phyloP scores from a whole-genome alignment of 257 asterid genomes.

The Apocynum venetum region DNA sequence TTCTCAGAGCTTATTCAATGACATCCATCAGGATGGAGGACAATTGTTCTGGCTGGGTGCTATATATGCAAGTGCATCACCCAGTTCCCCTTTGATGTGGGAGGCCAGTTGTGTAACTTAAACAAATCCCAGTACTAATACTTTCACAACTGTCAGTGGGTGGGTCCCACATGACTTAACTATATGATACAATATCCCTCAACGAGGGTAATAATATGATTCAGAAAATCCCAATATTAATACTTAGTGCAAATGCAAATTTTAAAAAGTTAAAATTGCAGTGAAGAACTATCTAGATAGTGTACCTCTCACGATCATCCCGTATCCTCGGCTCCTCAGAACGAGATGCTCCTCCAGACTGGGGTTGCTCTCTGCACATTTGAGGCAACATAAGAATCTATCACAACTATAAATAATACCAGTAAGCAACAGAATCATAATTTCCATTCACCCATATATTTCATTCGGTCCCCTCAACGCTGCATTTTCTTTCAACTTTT shows the following conservation, averaged over 20 bases:
- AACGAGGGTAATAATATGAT: not conserved
- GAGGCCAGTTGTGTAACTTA: not conserved
- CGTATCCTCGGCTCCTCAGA: conserved; percentile 90
- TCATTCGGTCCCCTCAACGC: not conserved
- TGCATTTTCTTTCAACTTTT: not conserved
- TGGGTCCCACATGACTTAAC: no score
- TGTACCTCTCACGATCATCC: conserved; percentile 70
- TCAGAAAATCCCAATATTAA: not conserved
- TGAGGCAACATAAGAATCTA: not conserved
- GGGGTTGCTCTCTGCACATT: conserved; percentile 66
- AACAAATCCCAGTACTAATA: no score
- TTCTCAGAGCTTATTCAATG: not conserved
- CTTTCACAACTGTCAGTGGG: no score
- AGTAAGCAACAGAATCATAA: not conserved
- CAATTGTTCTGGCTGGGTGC: not conserved
- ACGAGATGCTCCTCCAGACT: conserved; percentile 71
- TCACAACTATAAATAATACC: not conserved
- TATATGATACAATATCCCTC: no score
- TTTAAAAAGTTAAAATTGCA: not conserved
- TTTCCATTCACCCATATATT: not conserved
- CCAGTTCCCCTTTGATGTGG: not conserved
- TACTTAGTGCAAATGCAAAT: not conserved
- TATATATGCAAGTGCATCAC: not conserved
- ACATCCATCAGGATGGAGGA: no score
- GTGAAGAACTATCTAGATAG: not conserved